phyloP scores from a whole-genome alignment of 2,329 filamentous ascomycete species.

The Ophiostoma quercus region DNA sequence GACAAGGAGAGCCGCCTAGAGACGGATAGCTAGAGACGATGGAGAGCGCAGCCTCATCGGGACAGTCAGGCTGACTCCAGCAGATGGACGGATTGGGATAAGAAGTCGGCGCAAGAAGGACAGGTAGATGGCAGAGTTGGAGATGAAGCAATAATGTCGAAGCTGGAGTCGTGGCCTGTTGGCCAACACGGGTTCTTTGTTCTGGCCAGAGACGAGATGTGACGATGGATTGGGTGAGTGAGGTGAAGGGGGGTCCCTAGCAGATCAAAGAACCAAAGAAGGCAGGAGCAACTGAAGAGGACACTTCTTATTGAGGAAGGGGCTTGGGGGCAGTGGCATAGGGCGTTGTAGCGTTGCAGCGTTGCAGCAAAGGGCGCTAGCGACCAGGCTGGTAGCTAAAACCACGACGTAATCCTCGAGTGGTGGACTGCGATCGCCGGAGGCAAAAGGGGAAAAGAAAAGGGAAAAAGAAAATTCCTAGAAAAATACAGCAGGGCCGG shows the following conservation, averaged over 20 bases:
- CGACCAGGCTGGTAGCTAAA: slow-evolving; percentile 13
- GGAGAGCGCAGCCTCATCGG: slow-evolving; percentile 1
- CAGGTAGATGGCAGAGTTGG: background rate
- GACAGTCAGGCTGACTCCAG: slow-evolving; percentile 13
- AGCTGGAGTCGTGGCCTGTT: slow-evolving; percentile 12
- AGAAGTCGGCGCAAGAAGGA: background rate
- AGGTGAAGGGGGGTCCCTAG: background rate
- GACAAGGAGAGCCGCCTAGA: background rate
- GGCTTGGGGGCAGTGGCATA: background rate
- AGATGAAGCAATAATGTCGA: background rate
- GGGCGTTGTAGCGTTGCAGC: slow-evolving; percentile 1
- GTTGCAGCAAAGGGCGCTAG: slow-evolving; percentile 7
- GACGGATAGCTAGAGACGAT: background rate
- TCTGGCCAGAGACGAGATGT: background rate
- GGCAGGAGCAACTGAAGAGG: slow-evolving; percentile 1
- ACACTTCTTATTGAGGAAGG: slow-evolving; percentile 5
- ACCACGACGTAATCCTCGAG: slow-evolving; percentile 5
- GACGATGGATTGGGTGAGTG: slow-evolving; percentile 8
- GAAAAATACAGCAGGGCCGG: background rate
- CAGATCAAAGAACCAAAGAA: background rate
- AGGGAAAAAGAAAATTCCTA: background rate
- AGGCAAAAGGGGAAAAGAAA: background rate
- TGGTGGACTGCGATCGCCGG: background rate
- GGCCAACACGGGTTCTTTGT: slow-evolving; percentile 12
- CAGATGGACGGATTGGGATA: slow-evolving; percentile 15